Conservation (phyloP, 163 green algal genomes). For the Scenedesmus sp. region DNA sequence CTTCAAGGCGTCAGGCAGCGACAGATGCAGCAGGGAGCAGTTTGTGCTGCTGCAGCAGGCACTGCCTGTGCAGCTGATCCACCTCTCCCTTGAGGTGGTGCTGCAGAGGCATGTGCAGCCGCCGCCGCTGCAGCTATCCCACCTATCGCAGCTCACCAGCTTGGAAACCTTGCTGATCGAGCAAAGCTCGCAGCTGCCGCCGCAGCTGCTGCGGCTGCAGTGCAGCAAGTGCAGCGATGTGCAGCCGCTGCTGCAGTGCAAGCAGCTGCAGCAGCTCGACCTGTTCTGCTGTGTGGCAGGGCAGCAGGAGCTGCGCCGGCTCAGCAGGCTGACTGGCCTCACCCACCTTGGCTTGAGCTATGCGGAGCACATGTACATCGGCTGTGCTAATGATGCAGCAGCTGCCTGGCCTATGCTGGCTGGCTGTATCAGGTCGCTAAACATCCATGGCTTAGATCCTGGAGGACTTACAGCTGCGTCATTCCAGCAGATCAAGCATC, state of each 20-base stretch:
- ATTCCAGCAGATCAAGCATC: not conserved
- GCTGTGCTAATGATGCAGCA: not conserved
- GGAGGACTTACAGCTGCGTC: not conserved
- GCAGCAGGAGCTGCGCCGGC: not conserved
- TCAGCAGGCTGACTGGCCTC: not conserved
- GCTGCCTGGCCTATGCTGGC: not conserved
- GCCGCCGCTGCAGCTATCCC: not conserved
- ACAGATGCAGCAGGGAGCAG: not conserved
- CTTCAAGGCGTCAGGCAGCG: not conserved
- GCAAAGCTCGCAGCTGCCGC: not conserved
- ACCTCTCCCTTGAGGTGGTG: not conserved
- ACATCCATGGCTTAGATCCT: not conserved
- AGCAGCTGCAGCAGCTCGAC: not conserved
- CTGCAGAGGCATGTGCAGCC: not conserved
- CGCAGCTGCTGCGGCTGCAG: not conserved
- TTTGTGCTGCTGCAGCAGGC: not conserved
- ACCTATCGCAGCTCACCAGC: not conserved
- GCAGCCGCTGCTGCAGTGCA: not conserved
- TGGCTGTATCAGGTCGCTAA: not conserved
- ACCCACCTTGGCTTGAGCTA: not conserved
- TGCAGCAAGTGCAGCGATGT: not conserved
- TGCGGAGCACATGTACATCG: not conserved
- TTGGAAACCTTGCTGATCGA: not conserved
- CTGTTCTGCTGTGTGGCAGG: not conserved
- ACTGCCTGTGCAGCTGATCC: not conserved